Evolutionary conservation across 768 basidiomycete species (phyloP).

Genomic region (Russula earlei): DNA sequence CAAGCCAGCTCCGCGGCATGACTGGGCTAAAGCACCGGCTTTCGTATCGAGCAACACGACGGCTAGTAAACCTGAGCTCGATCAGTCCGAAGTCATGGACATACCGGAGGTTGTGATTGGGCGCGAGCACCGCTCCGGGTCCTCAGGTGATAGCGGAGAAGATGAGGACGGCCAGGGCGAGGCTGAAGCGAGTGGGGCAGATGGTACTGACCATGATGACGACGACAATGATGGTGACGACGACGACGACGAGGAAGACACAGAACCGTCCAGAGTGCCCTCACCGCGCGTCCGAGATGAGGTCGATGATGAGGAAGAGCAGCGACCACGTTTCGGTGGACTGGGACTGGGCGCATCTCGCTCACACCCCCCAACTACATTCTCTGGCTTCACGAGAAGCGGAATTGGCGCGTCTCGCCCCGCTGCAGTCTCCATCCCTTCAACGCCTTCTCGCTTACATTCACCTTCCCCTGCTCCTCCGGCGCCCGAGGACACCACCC

Average conservation of each 20-base stretch:
- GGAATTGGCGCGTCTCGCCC: slow-evolving; percentile 35
- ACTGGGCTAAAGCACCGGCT: slow-evolving; percentile 71
- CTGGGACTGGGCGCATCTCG: slow-evolving; percentile 32
- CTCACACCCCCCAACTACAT: slow-evolving; percentile 15
- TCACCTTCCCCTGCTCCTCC: slow-evolving; percentile 36
- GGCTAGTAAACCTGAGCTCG: slow-evolving; percentile 23
- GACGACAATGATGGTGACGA: slow-evolving; percentile 29
- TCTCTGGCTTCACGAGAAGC: slow-evolving; percentile 32
- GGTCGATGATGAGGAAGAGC: slow-evolving; percentile 38
- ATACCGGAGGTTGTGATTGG: slow-evolving; percentile 8
- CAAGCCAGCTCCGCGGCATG: slow-evolving; percentile 35
- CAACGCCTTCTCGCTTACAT: slow-evolving; percentile 34
- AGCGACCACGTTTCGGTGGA: slow-evolving; percentile 37
- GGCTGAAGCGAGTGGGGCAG: slow-evolving; percentile 28
- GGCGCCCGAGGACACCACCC: slow-evolving; percentile 22
- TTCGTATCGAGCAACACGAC: slow-evolving; percentile 50
- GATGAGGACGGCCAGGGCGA: slow-evolving; percentile 21
- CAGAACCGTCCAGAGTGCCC: slow-evolving; percentile 43
- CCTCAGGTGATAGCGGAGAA: slow-evolving; percentile 30
- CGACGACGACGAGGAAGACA: slow-evolving; percentile 33
- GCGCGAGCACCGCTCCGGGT: slow-evolving; percentile 27
- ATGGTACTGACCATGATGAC: slow-evolving; percentile 24
- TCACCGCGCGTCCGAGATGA: slow-evolving; percentile 48
- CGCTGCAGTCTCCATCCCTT: slow-evolving; percentile 17
- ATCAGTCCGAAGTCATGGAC: slow-evolving; percentile 36